A percentile compares a stretch with the other conserved stretches of the same genome.
Conservation (phyloP, 179 eudicot species). For the Pouteria campechiana region DNA sequence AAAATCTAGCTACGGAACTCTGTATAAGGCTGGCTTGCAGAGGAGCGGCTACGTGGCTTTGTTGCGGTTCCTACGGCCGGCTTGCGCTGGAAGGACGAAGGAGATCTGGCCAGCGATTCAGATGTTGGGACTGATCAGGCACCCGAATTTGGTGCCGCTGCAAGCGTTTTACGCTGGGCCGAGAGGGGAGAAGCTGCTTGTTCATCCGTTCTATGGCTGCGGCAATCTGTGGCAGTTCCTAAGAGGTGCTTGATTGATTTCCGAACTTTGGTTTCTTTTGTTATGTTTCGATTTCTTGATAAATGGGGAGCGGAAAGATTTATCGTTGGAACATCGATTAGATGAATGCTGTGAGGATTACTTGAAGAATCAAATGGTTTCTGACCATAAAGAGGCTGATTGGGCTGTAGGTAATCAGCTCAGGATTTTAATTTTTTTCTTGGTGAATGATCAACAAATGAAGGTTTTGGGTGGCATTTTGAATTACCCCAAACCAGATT, state of each 20-base stretch:
- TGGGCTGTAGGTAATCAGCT: no score
- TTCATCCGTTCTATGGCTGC: constrained; percentile 53
- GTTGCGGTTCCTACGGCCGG: constrained; percentile 81
- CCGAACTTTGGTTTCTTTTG: neutral
- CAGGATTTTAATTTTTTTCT: no score
- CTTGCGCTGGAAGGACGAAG: constrained; percentile 43
- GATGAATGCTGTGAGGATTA: no score
- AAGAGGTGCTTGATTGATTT: constrained; percentile 34
- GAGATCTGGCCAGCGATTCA: constrained; percentile 41
- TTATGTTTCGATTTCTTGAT: neutral
- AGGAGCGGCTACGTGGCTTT: constrained; percentile 20
- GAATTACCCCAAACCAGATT: no score
- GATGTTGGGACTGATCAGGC: constrained; percentile 53
- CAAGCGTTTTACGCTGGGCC: constrained; percentile 71
- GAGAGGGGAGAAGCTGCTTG: constrained; percentile 85
- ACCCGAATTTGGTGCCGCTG: constrained; percentile 79
- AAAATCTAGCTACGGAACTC: constrained; percentile 83
- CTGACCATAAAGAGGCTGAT: no score
- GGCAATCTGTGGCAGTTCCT: constrained; percentile 69
- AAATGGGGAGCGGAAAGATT: no score
- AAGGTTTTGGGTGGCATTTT: no score
- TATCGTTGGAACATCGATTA: no score
- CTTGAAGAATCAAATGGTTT: no score
- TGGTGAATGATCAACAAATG: no score
- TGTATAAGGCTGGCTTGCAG: constrained; percentile 57